Evolutionary conservation across 352 stramenopile species (phyloP), one percentile per base, ranked within the genome.

Genomic region (Globisporangium abappressorium): DNA sequence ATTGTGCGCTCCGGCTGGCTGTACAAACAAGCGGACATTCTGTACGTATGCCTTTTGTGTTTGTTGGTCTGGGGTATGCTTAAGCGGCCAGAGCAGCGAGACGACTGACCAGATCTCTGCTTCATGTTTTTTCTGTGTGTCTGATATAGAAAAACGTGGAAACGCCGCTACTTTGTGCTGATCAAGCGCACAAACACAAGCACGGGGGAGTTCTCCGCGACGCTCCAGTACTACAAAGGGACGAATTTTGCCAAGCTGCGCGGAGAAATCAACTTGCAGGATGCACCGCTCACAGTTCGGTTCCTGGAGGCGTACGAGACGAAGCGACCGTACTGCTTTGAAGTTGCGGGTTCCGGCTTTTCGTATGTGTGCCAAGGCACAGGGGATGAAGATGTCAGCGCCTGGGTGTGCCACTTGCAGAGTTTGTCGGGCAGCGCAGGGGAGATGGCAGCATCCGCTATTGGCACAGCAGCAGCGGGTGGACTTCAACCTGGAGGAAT

Each of bases 161-260:
- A 96, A 67, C 87, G 85, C 34, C 79, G 89, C 12, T 96, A 91
- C 66, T 96, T 96, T 47, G 81, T 96, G 62, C 70, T 96, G n/a
- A 79, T 88, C 36, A 95, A 92, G 74, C 80, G 84, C 26, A 94
- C 82, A 5, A 93, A 94, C 64, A 51, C 77, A 9, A 65, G 69
- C 2, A 94, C 80, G 9, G 82, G 83, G 2, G 86, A 94, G 47
- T 91, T 82, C 51, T 89, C 79, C 64, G 86, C 87, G 1, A 88
- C 78, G 7, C 69, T 96, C 26, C 82, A 95, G 69, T 96, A 95
- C 74, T 96, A 93, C 74, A 93, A 93, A 65, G 86, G 87, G 63
- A 91, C 67, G 62, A 91, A 93, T 59, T 94, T 94, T 57, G 83
- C 68, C 34, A 92, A 93, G 51, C 62, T 94, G 7, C 85, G 88